Base-by-base conservation (phyloP, 2,329 filamentous ascomycete genomes). In the Camptophora hylomeconis region DNA sequence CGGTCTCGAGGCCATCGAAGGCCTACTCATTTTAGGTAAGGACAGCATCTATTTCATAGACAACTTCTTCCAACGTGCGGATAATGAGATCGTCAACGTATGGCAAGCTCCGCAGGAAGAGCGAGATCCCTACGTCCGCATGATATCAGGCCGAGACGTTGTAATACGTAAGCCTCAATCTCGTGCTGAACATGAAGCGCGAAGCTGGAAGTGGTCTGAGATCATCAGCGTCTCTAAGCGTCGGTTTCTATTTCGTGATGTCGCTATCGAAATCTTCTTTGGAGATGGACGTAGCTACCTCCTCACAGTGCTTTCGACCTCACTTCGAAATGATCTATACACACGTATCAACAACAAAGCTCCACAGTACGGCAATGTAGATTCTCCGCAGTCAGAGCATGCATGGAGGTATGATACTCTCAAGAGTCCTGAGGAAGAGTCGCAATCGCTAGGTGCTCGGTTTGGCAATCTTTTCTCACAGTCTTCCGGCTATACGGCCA, bases 201-300 rank as follows among this genome's bases (percentile, higher is more conserved):
- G 86, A 42, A 78, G 80, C 50, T 98, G 89, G 92, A 79, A 76
- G 40, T 98, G 87, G 87, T 71, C 75, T 3, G 87, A 95, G 49
- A 75, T 95, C 9, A 80, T 95, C 42, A 94, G 86, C 49, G 79
- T 95, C 19, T 95, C 87, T 0, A 98, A 98, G 53, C 75, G 92
- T 12, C 77, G 87, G 5, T 98, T 95, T 52, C 59, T 98, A 3
- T 93, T 95, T 54, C 76, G 89, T 15, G 87, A 98, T 47, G 89
- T 98, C 8, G 84, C 83, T 0, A 75, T 95, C n/a, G 89, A 98
- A 49, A 71, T 94, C 2, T 98, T 98, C 59, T 98, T 98, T 50
- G 86, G 84, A 0, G 92, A 98, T 49, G 89, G 89, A 1, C 77
- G 84, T 32, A 98, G 89, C 56, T 98, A 95, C 50, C 65, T 98